Evolutionary conservation across 2,329 filamentous ascomycete genomes (phyloP).

Genomic region (Colletotrichum theobromicola): DNA sequence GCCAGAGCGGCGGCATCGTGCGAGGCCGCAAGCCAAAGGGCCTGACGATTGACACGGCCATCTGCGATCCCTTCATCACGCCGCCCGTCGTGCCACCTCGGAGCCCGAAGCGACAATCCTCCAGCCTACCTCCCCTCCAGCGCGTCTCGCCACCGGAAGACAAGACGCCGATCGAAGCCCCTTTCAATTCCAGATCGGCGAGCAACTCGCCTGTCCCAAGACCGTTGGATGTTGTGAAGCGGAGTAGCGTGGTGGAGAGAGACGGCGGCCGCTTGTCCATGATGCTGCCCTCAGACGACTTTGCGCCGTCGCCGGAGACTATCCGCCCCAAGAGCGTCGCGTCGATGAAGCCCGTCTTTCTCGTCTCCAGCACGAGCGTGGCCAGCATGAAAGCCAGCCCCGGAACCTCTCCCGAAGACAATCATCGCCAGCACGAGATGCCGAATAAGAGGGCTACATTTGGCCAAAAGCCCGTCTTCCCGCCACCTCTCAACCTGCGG

Average conservation of each 20-base stretch:
- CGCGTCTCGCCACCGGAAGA: neutral
- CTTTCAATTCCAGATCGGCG: neutral
- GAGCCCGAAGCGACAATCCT: neutral
- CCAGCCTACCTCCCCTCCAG: neutral
- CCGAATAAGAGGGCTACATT: slow-evolving; percentile 1
- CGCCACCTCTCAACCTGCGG: slow-evolving; percentile 12
- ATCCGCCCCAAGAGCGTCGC: slow-evolving; percentile 19
- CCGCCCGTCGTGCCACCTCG: neutral
- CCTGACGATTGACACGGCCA: slow-evolving; percentile 9
- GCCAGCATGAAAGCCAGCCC: slow-evolving; percentile 20
- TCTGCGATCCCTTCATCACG: slow-evolving; percentile 20
- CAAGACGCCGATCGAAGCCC: neutral
- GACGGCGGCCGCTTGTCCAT: neutral
- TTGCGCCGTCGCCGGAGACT: neutral
- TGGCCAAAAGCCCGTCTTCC: slow-evolving; percentile 10
- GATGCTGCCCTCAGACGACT: neutral
- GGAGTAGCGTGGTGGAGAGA: neutral
- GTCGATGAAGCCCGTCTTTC: slow-evolving; percentile 21
- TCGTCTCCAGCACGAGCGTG: slow-evolving; percentile 15
- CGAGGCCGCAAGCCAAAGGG: slow-evolving; percentile 1
- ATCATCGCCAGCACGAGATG: neutral
- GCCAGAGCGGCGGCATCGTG: neutral
- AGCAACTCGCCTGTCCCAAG: slow-evolving; percentile 12
- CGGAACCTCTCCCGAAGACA: slow-evolving; percentile 18
- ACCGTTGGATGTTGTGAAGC: neutral